phyloP scores from a whole-genome alignment of 176 grass and related monocot genomes.

The Echinochloa phyllopogon region DNA sequence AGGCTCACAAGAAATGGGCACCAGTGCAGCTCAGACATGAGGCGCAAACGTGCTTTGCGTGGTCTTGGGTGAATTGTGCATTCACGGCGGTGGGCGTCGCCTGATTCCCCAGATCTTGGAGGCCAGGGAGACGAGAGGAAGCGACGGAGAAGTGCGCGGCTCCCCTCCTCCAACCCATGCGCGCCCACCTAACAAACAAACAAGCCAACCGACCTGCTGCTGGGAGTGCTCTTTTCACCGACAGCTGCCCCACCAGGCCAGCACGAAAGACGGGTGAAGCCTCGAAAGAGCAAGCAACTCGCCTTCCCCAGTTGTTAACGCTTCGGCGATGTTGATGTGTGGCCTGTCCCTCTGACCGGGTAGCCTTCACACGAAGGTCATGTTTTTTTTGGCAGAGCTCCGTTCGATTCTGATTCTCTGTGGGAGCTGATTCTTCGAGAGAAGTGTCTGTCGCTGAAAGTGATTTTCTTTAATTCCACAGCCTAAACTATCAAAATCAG shows the following conservation, averaged over 20 bases:
- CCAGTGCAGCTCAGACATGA: neutral
- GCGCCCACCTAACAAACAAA: neutral
- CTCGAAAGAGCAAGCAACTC: conserved; percentile 3
- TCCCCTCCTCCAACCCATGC: neutral
- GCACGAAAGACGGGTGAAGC: neutral
- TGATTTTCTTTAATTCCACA: no score
- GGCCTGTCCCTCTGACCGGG: neutral
- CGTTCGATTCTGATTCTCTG: no score
- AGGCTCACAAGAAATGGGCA: neutral
- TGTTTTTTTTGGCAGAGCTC: no score
- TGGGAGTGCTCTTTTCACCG: conserved; percentile 29
- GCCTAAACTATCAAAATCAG: no score
- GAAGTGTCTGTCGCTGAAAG: no score
- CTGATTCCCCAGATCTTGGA: neutral
- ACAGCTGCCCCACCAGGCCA: conserved; percentile 6
- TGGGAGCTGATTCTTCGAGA: no score
- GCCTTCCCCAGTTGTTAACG: conserved; percentile 6
- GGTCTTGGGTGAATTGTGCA: neutral
- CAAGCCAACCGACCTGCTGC: neutral
- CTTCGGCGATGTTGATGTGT: neutral
- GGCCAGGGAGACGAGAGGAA: neutral
- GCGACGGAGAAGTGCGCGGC: conserved; percentile 7
- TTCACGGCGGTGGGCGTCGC: neutral
- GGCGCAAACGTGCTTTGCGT: no score
- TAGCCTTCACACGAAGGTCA: no score